Base-by-base conservation (phyloP, 2,329 filamentous ascomycete genomes). In the Fusarium tricinctum region DNA sequence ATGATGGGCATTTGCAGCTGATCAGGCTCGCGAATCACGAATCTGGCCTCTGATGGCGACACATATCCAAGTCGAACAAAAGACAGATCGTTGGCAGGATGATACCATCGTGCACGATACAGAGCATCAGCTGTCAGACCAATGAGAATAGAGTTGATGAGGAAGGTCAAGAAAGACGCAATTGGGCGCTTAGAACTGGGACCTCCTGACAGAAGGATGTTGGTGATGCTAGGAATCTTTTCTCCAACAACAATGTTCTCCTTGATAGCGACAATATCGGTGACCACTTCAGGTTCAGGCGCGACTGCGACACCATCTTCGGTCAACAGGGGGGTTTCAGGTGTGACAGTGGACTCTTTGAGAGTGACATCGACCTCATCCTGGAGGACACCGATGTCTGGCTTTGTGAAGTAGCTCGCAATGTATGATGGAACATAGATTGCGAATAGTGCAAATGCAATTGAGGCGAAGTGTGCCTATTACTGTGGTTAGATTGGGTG, bases 31-130 rank as follows among this genome's bases (percentile, higher is more conserved):
- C 96, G 88, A 46, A 99, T 84, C 28, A 99, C 81, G 39, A 99
- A 85, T 63, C 89, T 94, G 22, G 94, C 96, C 57, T 91, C 91
- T 0, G 85, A 87, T 19, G 92, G 87, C 6, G 94, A 97, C 28
- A 98, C 91, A 77, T 95, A 95, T 26, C 96, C 96, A 17, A 97
- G 83, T 10, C 96, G 88, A 40, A 92, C 92, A 77, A 99, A 97
- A 0, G 94, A 92, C 13, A 97, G 82, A 68, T 97, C 89, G 28
- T 92, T 82, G 26, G 85, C 89, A 6, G 91, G 89, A 77, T 97
- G 85, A 33, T 91, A 86, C 61, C 90, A 78, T 13, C 88, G 88
- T 3, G 91, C 91, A 20, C 92, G 88, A 75, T 92, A 94, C 15
- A 97, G 84, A 39, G 94, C 87, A 77, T 99, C 96, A 26, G 90